Evolutionary conservation across 1,139 yeast genomes (phyloP), one percentile per base, ranked within the genome.

Genomic region (Starmera stellimalicola): DNA sequence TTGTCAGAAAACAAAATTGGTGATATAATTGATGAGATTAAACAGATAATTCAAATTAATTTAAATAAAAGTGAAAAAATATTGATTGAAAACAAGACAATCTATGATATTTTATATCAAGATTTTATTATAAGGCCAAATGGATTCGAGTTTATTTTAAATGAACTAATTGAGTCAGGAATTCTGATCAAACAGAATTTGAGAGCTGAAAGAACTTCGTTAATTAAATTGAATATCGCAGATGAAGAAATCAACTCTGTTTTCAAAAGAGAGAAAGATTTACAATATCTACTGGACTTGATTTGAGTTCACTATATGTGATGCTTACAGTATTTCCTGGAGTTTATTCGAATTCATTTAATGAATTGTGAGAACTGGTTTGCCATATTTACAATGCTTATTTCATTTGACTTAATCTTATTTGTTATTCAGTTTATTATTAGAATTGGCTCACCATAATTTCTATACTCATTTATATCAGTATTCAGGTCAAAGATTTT

Each of bases 401-500:
- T 22, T 22, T 5, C 5, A 11, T 22, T 19, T 19, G 3, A 10
- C 12, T 19, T 6, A 16, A 5, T 16, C 20, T n/a, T 26, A 12
- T 8, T 7, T 31, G 9, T 11, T 20, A 12, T 11, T 29, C 6
- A 17, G 6, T 15, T 24, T 8, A 22, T 22, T 14, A 91, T 69
- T 35, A 91, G 65, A 31, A 91, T 67, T 3, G 98, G 98, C 55
- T 88, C 96, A 11, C 96, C 97, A 16, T 78, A 70, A 45, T 77
- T 77, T 31, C 70, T 71, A 31, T 84, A 79, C 55, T 91, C 97
- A 6, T 93, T 94, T 18, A 91, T 70, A 33, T 80, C 81, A 49
- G 91, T 65, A 47, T 79, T 78, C 50, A 91, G 64, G 52, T 87
- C 96, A 57, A 91, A 93, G 5, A 95, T 94, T 55, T 88, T 91